Conservation (phyloP, 2,329 filamentous ascomycete species). For the Drechslerella stenobrocha region DNA sequence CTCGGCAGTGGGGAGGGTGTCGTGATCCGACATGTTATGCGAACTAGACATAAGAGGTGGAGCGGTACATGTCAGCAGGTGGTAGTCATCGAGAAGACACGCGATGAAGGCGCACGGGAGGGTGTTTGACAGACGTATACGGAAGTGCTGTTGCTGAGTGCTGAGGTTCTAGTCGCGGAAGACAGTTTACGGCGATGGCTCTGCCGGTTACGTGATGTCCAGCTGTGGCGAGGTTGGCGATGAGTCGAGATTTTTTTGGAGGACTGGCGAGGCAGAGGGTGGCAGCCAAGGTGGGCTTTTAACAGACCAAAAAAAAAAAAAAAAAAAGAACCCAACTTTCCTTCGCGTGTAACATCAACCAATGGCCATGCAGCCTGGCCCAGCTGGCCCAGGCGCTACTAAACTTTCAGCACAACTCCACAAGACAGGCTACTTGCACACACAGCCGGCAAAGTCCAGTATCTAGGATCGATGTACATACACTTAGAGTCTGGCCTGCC, state of each 20-base stretch:
- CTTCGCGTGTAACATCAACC: conserved; percentile 1
- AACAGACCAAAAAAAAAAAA: conserved; percentile 2
- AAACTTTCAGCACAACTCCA: too few species aligned
- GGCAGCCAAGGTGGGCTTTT: conserved; percentile 4
- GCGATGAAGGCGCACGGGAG: background rate
- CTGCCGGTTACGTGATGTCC: background rate
- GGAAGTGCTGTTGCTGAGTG: background rate
- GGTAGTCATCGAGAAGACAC: background rate
- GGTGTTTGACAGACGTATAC: background rate
- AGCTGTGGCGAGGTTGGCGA: background rate
- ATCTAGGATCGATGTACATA: too few species aligned
- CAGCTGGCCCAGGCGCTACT: too few species aligned
- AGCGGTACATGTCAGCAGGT: conserved; percentile 7
- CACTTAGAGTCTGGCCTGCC: too few species aligned
- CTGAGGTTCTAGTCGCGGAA: background rate
- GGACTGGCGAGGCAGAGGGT: background rate
- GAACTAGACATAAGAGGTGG: background rate
- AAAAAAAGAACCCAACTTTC: conserved; percentile 26
- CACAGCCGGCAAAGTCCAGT: too few species aligned
- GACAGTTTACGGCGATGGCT: background rate
- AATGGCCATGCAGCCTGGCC: conserved; percentile 2
- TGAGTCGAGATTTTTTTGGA: background rate
- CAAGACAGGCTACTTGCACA: too few species aligned
- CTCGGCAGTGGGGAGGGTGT: conserved; percentile 43
- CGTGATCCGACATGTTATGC: conserved; percentile 36